These are phyloP conservation scores for Candida anglica DNA, from an alignment of 805 yeast species.

Conservation along the genomic window DNA sequence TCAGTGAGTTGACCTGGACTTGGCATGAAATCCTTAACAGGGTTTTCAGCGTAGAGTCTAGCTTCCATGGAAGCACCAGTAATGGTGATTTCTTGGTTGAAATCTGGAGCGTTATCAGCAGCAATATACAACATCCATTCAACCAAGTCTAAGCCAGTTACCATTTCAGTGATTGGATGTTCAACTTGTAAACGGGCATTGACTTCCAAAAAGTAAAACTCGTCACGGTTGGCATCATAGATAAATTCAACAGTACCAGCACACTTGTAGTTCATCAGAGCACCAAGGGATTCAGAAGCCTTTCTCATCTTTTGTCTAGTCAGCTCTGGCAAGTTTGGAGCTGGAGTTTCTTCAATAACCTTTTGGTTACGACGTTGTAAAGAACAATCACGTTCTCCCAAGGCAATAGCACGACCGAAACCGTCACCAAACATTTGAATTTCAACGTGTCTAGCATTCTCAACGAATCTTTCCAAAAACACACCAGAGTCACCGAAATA, in stretches of 20 bases:
- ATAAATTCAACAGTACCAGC: constrained; percentile 98
- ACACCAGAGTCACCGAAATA: constrained; percentile 96
- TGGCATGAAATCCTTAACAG: constrained; percentile 90
- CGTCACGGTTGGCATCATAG: constrained; percentile 81
- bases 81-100: constrained; percentile 51
- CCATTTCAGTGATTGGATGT: constrained; percentile 95
- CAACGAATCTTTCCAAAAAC: constrained; percentile 90
- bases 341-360: constrained; percentile 96
- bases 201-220: constrained; percentile 92
- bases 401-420: constrained; percentile 82
- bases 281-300: constrained; percentile 81
- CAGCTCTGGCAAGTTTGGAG: constrained; percentile 82
- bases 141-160: constrained; percentile 90
- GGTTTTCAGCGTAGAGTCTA: constrained; percentile 93
- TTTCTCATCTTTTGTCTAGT: constrained; percentile 72
- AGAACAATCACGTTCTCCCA: constrained; percentile 98
- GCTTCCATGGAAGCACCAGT: constrained; percentile 97
- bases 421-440: constrained; percentile 98
- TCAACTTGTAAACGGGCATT: constrained; percentile 97
- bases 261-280: constrained; percentile 84
- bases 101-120: constrained; percentile 83
- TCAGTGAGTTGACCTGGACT: constrained; percentile 93
- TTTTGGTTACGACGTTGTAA: constrained; percentile 96
- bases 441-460: constrained; percentile 93
- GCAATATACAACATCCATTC: constrained; percentile 97